Percentiles rank a stretch among this genome's conserved stretches.
Conservation (phyloP, 2,329 filamentous ascomycete species). For the Zymoseptoria ardabiliae region DNA sequence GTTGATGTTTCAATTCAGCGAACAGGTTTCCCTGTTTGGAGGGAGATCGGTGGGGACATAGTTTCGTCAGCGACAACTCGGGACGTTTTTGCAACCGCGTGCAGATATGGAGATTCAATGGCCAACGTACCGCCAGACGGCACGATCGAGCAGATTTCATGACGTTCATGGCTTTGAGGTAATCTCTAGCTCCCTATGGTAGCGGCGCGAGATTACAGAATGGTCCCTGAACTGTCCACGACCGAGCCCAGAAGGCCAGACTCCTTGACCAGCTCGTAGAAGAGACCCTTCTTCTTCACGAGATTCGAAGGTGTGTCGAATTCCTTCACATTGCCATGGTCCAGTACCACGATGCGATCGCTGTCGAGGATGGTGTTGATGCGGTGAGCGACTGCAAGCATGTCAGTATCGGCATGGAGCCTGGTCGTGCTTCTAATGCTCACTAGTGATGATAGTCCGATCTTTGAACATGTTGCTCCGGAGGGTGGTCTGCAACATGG, state of each 20-base stretch:
- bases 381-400: conserved; percentile 63
- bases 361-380: conserved; percentile 92
- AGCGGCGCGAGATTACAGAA: neutral
- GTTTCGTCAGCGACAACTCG: neutral
- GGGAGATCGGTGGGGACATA: neutral
- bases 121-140: neutral
- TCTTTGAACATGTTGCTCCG: conserved; percentile 69
- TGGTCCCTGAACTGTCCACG: conserved; percentile 13
- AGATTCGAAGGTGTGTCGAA: conserved; percentile 81
- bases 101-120: neutral
- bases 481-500: conserved; percentile 56
- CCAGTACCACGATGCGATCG: conserved; percentile 88
- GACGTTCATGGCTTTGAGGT: neutral
- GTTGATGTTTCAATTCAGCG: neutral
- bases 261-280: conserved; percentile 87
- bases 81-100: neutral
- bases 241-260: conserved; percentile 60
- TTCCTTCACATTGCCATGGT: conserved; percentile 82
- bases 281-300: conserved; percentile 67
- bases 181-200: neutral
- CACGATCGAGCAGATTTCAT: neutral
- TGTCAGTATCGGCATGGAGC: neutral
- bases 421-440: conserved; percentile 7
- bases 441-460: conserved; percentile 86
- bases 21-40: neutral